A percentile compares a stretch with the other conserved stretches of the same genome.
phyloP scores from a whole-genome alignment of 306 rosid genomes.

The Vigna angularis region DNA sequence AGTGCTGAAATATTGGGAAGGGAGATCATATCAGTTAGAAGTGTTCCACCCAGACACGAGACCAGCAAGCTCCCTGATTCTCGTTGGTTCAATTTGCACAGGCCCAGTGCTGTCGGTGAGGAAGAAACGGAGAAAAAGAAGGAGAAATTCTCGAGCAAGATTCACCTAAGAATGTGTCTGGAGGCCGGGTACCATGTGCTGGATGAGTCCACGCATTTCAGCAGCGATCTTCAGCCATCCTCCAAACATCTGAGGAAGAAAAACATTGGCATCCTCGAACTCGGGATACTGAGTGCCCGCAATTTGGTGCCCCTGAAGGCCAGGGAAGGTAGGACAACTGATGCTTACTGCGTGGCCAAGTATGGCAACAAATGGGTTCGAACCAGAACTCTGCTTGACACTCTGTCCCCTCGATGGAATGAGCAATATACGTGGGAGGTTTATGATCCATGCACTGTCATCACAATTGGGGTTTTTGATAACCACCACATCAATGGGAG shows the following conservation, averaged over 20 bases:
- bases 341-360: slow-evolving; percentile 94
- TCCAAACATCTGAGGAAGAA: slow-evolving; percentile 68
- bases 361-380: slow-evolving; percentile 97
- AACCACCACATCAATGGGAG: slow-evolving; percentile 74
- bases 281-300: slow-evolving; percentile 86
- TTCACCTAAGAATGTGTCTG: slow-evolving; percentile 71
- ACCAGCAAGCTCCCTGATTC: slow-evolving; percentile 68
- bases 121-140: slow-evolving; percentile 70
- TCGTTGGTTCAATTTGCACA: slow-evolving; percentile 77
- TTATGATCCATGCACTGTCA: slow-evolving; percentile 83
- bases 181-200: slow-evolving; percentile 93
- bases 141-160: slow-evolving; percentile 93
- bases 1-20: slow-evolving; percentile 72
- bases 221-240: slow-evolving; percentile 96
- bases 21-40: slow-evolving; percentile 62
- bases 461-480: slow-evolving; percentile 87
- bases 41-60: slow-evolving; percentile 58
- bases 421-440: slow-evolving; percentile 99
- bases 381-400: slow-evolving; percentile 83
- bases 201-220: slow-evolving; percentile 89
- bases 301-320: slow-evolving; percentile 88
- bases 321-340: slow-evolving; percentile 71
- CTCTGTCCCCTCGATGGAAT: slow-evolving; percentile 84
- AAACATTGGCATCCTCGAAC: slow-evolving; percentile 81
- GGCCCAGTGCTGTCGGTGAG: slow-evolving; percentile 51